phyloP scores from a whole-genome alignment of 495 filamentous ascomycete species.

The Aspergillus nidulans region DNA sequence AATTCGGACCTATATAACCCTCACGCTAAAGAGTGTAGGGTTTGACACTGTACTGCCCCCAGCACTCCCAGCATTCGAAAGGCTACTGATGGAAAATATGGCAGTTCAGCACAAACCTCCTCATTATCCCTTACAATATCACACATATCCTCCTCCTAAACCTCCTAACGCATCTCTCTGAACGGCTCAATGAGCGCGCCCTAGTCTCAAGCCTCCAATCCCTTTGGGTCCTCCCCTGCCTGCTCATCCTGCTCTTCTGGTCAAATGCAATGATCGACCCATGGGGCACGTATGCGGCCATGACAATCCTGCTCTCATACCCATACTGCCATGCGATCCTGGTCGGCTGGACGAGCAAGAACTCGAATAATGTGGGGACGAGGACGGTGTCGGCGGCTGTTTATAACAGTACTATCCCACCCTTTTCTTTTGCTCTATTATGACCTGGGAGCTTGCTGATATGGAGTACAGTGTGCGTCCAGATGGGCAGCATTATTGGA shows the following conservation, averaged over 20 bases:
- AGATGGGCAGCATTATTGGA: slow-evolving; percentile 46
- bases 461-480: slow-evolving; percentile 28
- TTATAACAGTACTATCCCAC: slow-evolving; percentile 38
- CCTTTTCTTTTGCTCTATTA: background rate
- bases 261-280: slow-evolving; percentile 29
- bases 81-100: too few relatives aligned
- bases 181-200: slow-evolving; percentile 42
- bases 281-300: slow-evolving; percentile 49
- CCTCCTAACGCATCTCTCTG: slow-evolving; percentile 39
- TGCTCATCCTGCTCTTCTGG: slow-evolving; percentile 44
- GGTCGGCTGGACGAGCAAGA: slow-evolving; percentile 56
- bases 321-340: slow-evolving; percentile 60
- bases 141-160: slow-evolving; percentile 30
- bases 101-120: slow-evolving; percentile 48
- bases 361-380: slow-evolving; percentile 58
- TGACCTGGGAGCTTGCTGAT: background rate
- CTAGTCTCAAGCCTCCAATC: slow-evolving; percentile 41
- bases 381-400: slow-evolving; percentile 53
- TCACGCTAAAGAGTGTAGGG: slow-evolving; percentile 45
- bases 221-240: slow-evolving; percentile 53
- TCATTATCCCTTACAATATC: slow-evolving; percentile 52
- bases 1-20: slow-evolving; percentile 42
- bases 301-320: slow-evolving; percentile 47
- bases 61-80: background rate
- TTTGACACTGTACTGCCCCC: slow-evolving; percentile 31